These are phyloP conservation scores for Marasmius fiardii DNA, from an alignment of 1,284 basidiomycete species.

Conservation along the genomic window DNA sequence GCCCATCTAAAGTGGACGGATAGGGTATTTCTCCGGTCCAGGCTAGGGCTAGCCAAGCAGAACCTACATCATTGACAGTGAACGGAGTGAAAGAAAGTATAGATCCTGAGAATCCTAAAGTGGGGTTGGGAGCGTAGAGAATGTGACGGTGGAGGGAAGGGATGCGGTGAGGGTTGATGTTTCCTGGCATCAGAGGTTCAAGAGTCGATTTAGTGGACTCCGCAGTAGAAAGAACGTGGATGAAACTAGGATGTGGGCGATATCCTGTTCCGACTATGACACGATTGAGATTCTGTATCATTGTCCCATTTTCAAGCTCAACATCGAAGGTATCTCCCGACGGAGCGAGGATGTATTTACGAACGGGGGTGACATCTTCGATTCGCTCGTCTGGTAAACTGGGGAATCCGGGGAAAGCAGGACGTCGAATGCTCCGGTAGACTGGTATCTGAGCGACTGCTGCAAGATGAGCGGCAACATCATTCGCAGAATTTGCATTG, in stretches of 20 bases:
- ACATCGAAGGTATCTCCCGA: constrained; percentile 26
- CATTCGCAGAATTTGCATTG: constrained; percentile 47
- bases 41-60: constrained; percentile 8
- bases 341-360: constrained; percentile 22
- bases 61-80: constrained; percentile 10
- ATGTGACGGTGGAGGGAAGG: constrained; percentile 40
- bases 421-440: constrained; percentile 40
- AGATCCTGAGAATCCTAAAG: constrained; percentile 39
- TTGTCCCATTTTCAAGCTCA: constrained; percentile 31
- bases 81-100: constrained; percentile 10
- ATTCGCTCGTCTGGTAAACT: constrained; percentile 39
- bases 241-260: constrained; percentile 34
- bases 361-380: constrained; percentile 35
- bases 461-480: constrained; percentile 41
- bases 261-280: constrained; percentile 45
- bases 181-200: constrained; percentile 17
- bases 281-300: constrained; percentile 34
- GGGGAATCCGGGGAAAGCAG: constrained; percentile 33
- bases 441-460: constrained; percentile 32
- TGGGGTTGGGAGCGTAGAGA: constrained; percentile 41
- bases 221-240: constrained; percentile 29
- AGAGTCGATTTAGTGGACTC: constrained; percentile 1
- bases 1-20: constrained; percentile 2
- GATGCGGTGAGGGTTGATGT: constrained; percentile 29
- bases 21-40: constrained; percentile 7